phyloP scores from a whole-genome alignment of 75 land plant genomes.

The Sequoiadendron giganteum region DNA sequence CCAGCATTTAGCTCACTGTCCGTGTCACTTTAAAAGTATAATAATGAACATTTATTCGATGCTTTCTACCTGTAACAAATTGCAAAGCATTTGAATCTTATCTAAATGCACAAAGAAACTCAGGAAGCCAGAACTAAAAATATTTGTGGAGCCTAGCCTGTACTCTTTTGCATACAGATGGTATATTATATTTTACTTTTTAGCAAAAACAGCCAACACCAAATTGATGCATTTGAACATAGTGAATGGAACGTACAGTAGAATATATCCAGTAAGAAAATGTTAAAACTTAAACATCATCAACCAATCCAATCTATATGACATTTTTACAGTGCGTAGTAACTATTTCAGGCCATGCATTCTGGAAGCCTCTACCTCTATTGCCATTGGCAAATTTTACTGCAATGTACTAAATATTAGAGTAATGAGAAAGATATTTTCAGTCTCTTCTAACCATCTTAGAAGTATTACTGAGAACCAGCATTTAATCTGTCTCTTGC shows the following conservation, averaged over 20 bases:
- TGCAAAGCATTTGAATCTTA: not conserved
- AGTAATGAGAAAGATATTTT: not conserved
- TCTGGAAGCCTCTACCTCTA: not conserved
- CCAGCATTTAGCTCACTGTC: not conserved
- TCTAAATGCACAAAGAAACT: not conserved
- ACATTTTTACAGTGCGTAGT: not conserved
- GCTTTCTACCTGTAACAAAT: not conserved
- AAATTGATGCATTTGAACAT: not conserved
- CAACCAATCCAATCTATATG: not conserved
- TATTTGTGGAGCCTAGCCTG: not conserved
- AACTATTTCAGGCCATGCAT: not conserved
- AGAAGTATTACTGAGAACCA: not conserved
- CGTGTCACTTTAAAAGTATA: not conserved
- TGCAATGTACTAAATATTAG: not conserved
- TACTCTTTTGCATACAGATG: not conserved
- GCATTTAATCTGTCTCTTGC: conserved; percentile 11
- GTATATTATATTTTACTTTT: not conserved
- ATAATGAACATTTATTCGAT: not conserved
- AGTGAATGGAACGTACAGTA: not conserved
- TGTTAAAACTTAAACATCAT: not conserved
- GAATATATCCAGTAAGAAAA: not conserved
- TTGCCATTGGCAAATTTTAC: not conserved
- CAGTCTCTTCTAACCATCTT: not conserved
- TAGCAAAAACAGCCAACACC: not conserved
- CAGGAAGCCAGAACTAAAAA: too few species aligned